These are phyloP conservation scores for Stromatinia cepivora DNA, from an alignment of 2,329 filamentous ascomycete genomes.

Conservation along the genomic window DNA sequence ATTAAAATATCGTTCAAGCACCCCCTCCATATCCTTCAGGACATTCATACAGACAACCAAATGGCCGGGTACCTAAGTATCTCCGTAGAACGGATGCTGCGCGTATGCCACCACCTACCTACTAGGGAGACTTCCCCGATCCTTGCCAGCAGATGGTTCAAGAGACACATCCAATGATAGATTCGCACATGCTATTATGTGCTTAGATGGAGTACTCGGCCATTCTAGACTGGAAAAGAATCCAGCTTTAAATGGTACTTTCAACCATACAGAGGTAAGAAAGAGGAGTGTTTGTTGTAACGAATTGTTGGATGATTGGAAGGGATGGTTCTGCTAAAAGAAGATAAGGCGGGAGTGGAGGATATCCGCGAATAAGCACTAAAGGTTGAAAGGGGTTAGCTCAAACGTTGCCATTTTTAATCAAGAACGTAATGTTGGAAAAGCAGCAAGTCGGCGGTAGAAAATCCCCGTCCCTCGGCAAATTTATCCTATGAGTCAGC, in stretches of 20 bases:
- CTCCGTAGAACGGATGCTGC: neutral
- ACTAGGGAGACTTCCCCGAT: conserved; percentile 1
- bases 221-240: neutral
- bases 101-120: neutral
- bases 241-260: neutral
- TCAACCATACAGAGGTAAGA: neutral
- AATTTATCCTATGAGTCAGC: neutral
- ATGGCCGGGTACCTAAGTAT: neutral
- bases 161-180: conserved; percentile 11
- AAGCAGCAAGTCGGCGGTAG: conserved; percentile 5
- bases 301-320: conserved; percentile 6
- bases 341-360: conserved; percentile 11
- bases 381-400: neutral
- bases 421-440: neutral
- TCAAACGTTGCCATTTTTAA: neutral
- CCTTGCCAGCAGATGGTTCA: conserved; percentile 17
- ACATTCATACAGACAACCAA: neutral
- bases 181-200: conserved; percentile 15
- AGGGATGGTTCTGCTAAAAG: neutral
- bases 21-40: neutral
- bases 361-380: conserved; percentile 10
- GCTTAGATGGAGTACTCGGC: conserved; percentile 10
- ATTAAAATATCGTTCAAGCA: conserved; percentile 5
- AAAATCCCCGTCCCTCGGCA: conserved; percentile 15
- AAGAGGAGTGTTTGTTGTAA: neutral